Evolutionary conservation across 768 basidiomycete species (phyloP).

Genomic region (Phallus indusiatus): DNA sequence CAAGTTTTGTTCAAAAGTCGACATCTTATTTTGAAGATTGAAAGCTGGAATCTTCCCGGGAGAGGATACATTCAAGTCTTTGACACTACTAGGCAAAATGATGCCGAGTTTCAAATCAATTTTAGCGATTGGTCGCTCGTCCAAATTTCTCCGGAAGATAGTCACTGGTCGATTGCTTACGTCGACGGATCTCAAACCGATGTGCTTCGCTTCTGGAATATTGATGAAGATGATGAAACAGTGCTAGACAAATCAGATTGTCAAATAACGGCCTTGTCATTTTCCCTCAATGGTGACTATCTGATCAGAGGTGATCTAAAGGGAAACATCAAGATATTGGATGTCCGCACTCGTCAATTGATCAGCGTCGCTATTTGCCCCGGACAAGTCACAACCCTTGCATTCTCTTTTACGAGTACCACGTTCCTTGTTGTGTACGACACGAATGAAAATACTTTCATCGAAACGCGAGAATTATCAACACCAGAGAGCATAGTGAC

Average conservation of each 20-base stretch:
- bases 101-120: neutral
- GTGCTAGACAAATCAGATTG: neutral
- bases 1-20: no score
- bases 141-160: neutral
- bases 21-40: no score
- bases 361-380: no score
- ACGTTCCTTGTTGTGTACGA: neutral
- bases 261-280: neutral
- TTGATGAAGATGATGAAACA: neutral
- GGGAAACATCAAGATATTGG: constrained; percentile 17
- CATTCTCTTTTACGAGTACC: neutral
- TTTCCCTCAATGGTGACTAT: neutral
- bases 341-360: constrained; percentile 17
- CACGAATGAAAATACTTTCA: neutral
- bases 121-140: neutral
- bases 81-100: neutral
- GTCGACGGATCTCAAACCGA: neutral
- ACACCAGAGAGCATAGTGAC: neutral
- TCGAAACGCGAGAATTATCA: neutral
- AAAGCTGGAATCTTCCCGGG: no score
- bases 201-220: neutral
- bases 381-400: neutral
- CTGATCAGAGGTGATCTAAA: neutral
- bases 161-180: neutral
- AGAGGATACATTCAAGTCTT: neutral